Evolutionary conservation across 768 basidiomycete species (phyloP).

Genomic region (Phylloporus scabripes): DNA sequence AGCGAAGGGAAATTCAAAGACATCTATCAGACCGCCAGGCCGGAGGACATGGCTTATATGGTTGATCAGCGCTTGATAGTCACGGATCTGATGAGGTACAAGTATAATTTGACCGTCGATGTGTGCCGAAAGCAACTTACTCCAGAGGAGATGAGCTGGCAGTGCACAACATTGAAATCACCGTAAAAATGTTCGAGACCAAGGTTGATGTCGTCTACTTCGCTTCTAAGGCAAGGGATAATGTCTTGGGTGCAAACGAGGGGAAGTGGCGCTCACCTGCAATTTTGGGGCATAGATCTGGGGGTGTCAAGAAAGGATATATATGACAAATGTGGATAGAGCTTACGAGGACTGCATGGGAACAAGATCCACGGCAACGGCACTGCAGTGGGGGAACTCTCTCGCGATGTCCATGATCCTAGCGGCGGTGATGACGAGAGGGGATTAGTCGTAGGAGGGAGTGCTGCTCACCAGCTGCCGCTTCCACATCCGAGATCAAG

Average conservation of each 20-base stretch:
- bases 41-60: conserved; percentile 63
- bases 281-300: conserved; percentile 65
- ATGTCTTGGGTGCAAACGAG: conserved; percentile 4
- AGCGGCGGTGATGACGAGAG: conserved; percentile 9
- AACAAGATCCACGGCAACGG: conserved; percentile 74
- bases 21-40: conserved; percentile 61
- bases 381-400: conserved; percentile 63
- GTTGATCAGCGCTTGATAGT: conserved; percentile 59
- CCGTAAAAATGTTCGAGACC: conserved; percentile 79
- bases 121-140: conserved; percentile 40
- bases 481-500: conserved; percentile 79
- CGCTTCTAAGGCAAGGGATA: conserved; percentile 46
- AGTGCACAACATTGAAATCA: conserved; percentile 71
- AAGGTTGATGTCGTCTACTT: conserved; percentile 81
- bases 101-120: conserved; percentile 13
- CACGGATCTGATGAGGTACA: conserved; percentile 48
- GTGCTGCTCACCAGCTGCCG: conserved; percentile 56
- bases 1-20: conserved; percentile 66
- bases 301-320: conserved; percentile 16
- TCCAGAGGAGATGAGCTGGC: conserved; percentile 65
- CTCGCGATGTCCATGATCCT: conserved; percentile 75
- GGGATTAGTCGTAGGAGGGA: not conserved
- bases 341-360: conserved; percentile 72
- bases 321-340: conserved; percentile 2
- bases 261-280: conserved; percentile 41